Evolutionary conservation across 805 yeast genomes (phyloP), one percentile per base, ranked within the genome.

Genomic region (Barnettozyma sucrosica): DNA sequence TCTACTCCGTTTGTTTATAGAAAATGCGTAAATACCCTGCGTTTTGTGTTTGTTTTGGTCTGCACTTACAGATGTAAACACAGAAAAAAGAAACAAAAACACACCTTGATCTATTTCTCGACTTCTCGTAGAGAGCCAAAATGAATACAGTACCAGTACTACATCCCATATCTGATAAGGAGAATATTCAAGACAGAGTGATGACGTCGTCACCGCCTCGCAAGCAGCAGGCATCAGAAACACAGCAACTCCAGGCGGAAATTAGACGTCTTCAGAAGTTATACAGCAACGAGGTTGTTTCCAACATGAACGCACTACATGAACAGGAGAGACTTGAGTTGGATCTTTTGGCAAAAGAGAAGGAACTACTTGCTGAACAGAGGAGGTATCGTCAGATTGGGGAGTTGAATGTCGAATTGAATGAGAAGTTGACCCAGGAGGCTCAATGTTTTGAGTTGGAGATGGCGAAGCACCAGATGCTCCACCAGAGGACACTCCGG

Each of bases 311-410:
- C 20, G 51, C 65, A 4, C 52, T 57, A 13, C 57, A 58, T n/a
- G 72, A 69, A 37, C 60, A 62, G 46, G 73, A 69, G 47, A 56
- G 62, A 41, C 51, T 67, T 11, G 71, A 68, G 43, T 41, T 52
- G 33, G 74, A 68, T 32, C 41, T 72, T 6, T 43, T 51, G 23
- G 19, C 46, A 10, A 66, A 63, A 43, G 68, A 66, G 40, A 54
- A 55, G 40, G 46, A 41, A 19, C 16, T 57, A 2, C 33, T 52
- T n/a, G 36, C 41, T n/a, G 44, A 45, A 6, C 53, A 53, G 39
- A 43, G 16, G 21, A 32, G 41, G 4, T 41, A 50, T 21, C 45
- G 21, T 19, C 33, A 52, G 8, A 28, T 54, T 11, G 42, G 41
- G 2, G 55, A 54, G 13, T 10, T 47, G n/a, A 57, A 55, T 26